Base-by-base conservation (phyloP, 129 eudicot genomes). In the Pseudognaphalium luteoalbum region DNA sequence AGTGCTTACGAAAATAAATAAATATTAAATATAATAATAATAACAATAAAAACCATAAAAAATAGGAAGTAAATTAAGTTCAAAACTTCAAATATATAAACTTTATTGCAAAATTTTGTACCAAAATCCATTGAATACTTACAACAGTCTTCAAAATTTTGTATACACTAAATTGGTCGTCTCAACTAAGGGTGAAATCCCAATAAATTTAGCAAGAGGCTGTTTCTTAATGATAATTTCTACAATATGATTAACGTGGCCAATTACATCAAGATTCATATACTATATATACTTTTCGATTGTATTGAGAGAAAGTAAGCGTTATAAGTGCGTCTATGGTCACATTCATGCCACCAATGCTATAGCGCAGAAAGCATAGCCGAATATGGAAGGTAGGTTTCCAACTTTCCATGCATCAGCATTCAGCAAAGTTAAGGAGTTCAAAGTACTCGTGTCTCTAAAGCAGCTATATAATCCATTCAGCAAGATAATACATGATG, bases 401-500 rank as follows among this genome's bases (percentile, higher is more conserved):
- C 28, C 28, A 25, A 25, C 28, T 25, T 25, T 25, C 78, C 60
- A 74, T 28, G n/a, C 56, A 59, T 58, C 22, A 47, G 17, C 16
- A 47, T 47, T 47, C 54, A 54, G 34, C 51, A 66, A 39, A 68
- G 32, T 21, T 11, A 15, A 66, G 30, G 56, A 68, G 32, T 6
- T 29, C 70, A 61, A 37, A 60, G 58, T 22, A 61, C 44, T 17
- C 2, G n/a, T 6, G 30, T 59, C 78, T 42, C 42, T 28, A 58
- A 33, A 28, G 42, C 70, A 41, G 7, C 22, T 37, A 58, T 21
- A 60, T 16, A 59, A 39, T 59, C 41, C 34, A 73, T 22, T 60
- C 6, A 61, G 16, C 50, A 15, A 51, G 67, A 71, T 30, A 62
- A 11, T 34, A 51, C 21, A 34, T 3, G 72, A 72, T n/a, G 77